Conservation (phyloP, 2,329 filamentous ascomycete species). For the Colletotrichum truncatum region DNA sequence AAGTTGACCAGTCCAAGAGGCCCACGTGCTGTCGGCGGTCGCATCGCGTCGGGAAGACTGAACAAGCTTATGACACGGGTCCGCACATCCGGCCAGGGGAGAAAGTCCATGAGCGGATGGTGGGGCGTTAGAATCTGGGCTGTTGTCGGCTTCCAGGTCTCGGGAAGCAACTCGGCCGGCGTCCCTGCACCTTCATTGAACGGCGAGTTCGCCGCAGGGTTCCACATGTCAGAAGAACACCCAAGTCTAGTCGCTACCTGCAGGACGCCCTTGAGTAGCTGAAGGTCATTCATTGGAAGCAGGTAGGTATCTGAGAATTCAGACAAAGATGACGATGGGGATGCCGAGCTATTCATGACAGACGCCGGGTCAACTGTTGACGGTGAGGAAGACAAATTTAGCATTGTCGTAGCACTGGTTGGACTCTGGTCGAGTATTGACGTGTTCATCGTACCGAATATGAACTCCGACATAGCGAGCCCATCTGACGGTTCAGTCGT, state of each 20-base stretch:
- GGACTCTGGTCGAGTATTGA: background rate
- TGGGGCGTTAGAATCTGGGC: conserved; percentile 60
- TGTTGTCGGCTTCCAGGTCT: conserved; percentile 58
- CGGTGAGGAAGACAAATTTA: background rate
- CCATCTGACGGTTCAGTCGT: conserved; percentile 4
- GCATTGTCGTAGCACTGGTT: background rate
- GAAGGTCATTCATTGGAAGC: conserved; percentile 58
- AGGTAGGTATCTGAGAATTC: conserved; percentile 54
- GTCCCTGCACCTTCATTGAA: conserved; percentile 47
- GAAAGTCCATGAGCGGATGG: conserved; percentile 65
- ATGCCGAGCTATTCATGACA: background rate
- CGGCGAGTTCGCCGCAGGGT: conserved; percentile 54
- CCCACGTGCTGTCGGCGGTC: conserved; percentile 56
- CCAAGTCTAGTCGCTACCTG: conserved; percentile 58
- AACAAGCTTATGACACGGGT: conserved; percentile 63
- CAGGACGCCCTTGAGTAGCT: conserved; percentile 55
- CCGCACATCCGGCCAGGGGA: conserved; percentile 65
- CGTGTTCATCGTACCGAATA: background rate
- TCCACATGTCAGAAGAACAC: conserved; percentile 52
- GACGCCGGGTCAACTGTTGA: conserved; percentile 26
- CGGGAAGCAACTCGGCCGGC: conserved; percentile 50
- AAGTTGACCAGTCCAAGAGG: conserved; percentile 59
- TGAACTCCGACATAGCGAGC: background rate
- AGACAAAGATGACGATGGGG: conserved; percentile 28
- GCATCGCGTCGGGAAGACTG: conserved; percentile 54